Evolutionary conservation across 2,329 filamentous ascomycete genomes (phyloP), one percentile per base, ranked within the genome.

Genomic region (Dactylellina drechsleri): DNA sequence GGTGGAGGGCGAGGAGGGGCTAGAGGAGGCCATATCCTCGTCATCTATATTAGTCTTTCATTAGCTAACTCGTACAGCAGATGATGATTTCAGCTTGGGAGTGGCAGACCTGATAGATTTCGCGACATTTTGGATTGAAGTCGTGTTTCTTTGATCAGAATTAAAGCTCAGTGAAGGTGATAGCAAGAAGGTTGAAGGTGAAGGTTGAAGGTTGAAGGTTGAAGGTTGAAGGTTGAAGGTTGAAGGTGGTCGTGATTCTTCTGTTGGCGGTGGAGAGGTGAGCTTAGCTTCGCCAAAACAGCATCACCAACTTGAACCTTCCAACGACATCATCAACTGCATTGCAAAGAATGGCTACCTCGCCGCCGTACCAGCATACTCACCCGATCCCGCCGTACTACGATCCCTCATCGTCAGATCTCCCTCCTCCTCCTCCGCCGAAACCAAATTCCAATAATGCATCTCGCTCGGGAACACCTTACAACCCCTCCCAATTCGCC

Each of bases 361-460:
- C 72, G 23, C 66, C 57, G 57, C 65, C 58, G 26, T 64, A 68
- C 36, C 61, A 61, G 18, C 40, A 62, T 28, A 49, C 31, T 5
- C 64, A 60, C 12, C 76, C 67, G 36, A 75, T 78, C 54, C 79
- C 47, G 73, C 68, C 77, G 47, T 76, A 76, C 59, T 77, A 76
- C 62, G 53, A 77, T 54, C 31, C 31, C 10, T 61, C 67, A 61
- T 23, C 64, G 41, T 45, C 77, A 52, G 49, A 66, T 78, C 28
- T 77, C 71, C 90, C 90, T 26, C 91, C 91, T 0, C 86, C 89
- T 7, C 90, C 89, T 15, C 90, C 91, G 1, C 91, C 91, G 0
- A 92, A 92, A 80, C 88, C 90, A 15, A 86, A 84, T 78, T 90
- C 87, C 81, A 89, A 90, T 81, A 90, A 92, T 77, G 83, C 86